A percentile compares a stretch with the other conserved stretches of the same genome.
Conservation (phyloP, 2,329 filamentous ascomycete species). For the Paracamarosporium sp. region DNA sequence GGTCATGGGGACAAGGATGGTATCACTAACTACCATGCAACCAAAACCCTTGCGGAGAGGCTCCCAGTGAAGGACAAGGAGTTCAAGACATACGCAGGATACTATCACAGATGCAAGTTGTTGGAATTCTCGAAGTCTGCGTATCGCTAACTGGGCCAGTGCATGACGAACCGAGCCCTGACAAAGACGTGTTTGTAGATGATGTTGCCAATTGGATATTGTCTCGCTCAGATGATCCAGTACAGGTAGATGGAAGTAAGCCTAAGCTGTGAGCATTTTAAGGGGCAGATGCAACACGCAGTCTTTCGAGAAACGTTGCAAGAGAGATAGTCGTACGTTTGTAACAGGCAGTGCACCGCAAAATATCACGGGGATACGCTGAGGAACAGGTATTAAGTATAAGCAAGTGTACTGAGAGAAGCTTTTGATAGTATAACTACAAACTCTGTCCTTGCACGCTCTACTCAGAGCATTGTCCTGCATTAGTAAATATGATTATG, state of each 20-base stretch:
- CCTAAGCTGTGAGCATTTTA: constrained; percentile 44
- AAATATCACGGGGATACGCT: too few species aligned
- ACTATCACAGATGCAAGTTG: constrained; percentile 71
- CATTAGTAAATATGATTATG: too few species aligned
- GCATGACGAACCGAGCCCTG: constrained; percentile 44
- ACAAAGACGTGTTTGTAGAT: constrained; percentile 42
- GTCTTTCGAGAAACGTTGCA: too few species aligned
- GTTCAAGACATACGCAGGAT: constrained; percentile 77
- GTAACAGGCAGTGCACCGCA: too few species aligned
- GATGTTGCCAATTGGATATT: constrained; percentile 47
- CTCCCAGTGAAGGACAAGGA: constrained; percentile 69
- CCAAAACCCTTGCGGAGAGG: constrained; percentile 68
- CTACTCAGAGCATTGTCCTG: too few species aligned
- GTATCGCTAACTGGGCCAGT: constrained; percentile 34
- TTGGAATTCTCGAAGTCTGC: neutral
- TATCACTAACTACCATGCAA: constrained; percentile 70
- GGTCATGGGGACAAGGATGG: constrained; percentile 79
- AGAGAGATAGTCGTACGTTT: too few species aligned
- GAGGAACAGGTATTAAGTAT: too few species aligned
- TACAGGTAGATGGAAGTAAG: constrained; percentile 35
- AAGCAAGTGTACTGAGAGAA: too few species aligned
- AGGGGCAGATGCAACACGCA: too few species aligned
- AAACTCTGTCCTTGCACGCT: too few species aligned
- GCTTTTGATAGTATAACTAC: too few species aligned
- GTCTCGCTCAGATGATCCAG: constrained; percentile 38